A percentile compares a stretch with the other conserved stretches of the same genome.
Conservation (phyloP, 2,329 filamentous ascomycete genomes). For the Arthrobotrys iridis region DNA sequence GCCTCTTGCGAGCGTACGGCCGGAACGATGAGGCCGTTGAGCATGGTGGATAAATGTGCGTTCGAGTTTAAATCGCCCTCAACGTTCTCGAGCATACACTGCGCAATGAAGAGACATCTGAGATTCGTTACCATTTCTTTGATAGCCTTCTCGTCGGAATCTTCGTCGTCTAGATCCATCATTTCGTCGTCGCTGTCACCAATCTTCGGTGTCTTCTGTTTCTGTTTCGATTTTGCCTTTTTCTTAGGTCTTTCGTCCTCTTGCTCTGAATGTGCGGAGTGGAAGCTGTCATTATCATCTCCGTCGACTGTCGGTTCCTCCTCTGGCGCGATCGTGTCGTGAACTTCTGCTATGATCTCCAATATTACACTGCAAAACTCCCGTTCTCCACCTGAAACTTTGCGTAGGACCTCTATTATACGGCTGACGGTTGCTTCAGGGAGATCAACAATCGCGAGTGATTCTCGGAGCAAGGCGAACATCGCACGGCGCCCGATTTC, state of each 20-base stretch:
- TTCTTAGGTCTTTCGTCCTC: conserved; percentile 55
- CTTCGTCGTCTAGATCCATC: conserved; percentile 64
- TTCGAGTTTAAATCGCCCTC: conserved; percentile 87
- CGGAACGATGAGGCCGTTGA: conserved; percentile 95
- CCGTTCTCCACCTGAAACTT: conserved; percentile 82
- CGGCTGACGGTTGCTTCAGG: conserved; percentile 82
- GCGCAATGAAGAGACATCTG: conserved; percentile 96
- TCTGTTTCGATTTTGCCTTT: conserved; percentile 38
- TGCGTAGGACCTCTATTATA: conserved; percentile 61
- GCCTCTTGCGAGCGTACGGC: conserved; percentile 93
- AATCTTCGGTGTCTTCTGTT: conserved; percentile 62
- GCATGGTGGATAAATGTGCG: conserved; percentile 91
- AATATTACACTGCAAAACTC: conserved; percentile 87
- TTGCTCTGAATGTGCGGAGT: conserved; percentile 78
- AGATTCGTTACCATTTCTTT: conserved; percentile 96
- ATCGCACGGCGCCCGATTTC: conserved; percentile 95
- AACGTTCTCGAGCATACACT: conserved; percentile 96
- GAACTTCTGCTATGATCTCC: conserved; percentile 94
- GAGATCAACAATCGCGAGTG: conserved; percentile 83
- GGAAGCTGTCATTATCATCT: conserved; percentile 82
- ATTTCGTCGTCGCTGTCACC: conserved; percentile 68
- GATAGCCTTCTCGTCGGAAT: conserved; percentile 76
- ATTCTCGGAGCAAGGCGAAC: conserved; percentile 88
- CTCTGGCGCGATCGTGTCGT: conserved; percentile 87
- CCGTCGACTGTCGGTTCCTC: conserved; percentile 64